These are phyloP conservation scores for Didymella lethalis DNA, from an alignment of 2,329 filamentous ascomycete species.

Conservation along the genomic window DNA sequence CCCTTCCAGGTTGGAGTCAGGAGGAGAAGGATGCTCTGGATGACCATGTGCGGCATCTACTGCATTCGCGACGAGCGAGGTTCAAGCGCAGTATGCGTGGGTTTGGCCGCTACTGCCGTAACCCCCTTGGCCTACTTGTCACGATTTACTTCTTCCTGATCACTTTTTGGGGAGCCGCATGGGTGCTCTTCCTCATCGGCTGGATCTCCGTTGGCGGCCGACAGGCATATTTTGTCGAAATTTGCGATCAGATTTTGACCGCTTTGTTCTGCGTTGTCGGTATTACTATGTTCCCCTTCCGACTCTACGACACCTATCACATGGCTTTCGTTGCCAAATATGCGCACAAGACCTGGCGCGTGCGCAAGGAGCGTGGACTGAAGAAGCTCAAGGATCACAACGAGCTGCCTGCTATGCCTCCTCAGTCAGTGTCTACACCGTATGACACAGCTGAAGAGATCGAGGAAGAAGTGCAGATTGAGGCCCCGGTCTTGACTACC, in stretches of 20 bases:
- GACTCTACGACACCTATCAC: slow-evolving; percentile 83
- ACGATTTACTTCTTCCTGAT: slow-evolving; percentile 88
- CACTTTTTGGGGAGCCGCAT: slow-evolving; percentile 82
- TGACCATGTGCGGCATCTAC: slow-evolving; percentile 84
- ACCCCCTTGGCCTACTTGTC: slow-evolving; percentile 79
- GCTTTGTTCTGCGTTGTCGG: slow-evolving; percentile 70
- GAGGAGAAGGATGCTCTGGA: slow-evolving; percentile 79
- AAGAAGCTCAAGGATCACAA: slow-evolving; percentile 72
- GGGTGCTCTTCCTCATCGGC: slow-evolving; percentile 87
- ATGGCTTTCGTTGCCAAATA: slow-evolving; percentile 83
- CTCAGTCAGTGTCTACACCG: slow-evolving; percentile 46
- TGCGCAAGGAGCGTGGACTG: slow-evolving; percentile 67
- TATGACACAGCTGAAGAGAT: slow-evolving; percentile 51
- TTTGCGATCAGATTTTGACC: slow-evolving; percentile 66
- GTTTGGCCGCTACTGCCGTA: slow-evolving; percentile 78
- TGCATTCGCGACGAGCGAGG: slow-evolving; percentile 79
- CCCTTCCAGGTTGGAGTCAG: slow-evolving; percentile 76
- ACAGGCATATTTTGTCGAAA: slow-evolving; percentile 67
- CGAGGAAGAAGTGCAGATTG: slow-evolving; percentile 26
- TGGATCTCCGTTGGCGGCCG: slow-evolving; percentile 82
- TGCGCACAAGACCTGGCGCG: slow-evolving; percentile 69
- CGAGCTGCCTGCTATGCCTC: slow-evolving; percentile 64
- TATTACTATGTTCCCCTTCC: slow-evolving; percentile 72
- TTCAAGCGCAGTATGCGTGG: slow-evolving; percentile 82
- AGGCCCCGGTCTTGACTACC: slow-evolving; percentile 67